Conservation (phyloP, 768 basidiomycete genomes). For the Tricholoma flavovirens region DNA sequence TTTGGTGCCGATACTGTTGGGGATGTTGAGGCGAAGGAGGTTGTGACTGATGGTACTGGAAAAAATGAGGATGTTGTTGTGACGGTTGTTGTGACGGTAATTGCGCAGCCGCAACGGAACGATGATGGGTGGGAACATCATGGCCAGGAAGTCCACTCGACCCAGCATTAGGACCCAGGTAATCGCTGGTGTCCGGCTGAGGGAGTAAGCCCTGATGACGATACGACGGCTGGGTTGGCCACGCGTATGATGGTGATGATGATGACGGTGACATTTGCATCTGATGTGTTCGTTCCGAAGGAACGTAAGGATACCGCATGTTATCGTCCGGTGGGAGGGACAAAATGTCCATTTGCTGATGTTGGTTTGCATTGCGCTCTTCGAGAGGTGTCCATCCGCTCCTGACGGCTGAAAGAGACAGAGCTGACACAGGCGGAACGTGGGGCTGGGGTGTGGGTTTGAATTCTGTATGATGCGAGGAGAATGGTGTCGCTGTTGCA, state of each 20-base stretch:
- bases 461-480: background rate
- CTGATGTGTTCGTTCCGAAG: constrained; percentile 14
- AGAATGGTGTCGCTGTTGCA: constrained; percentile 1
- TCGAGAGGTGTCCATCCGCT: too few relatives aligned
- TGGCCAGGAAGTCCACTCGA: too few relatives aligned
- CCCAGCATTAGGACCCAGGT: background rate
- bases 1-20: background rate
- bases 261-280: constrained; percentile 3
- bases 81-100: constrained; percentile 1
- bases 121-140: background rate
- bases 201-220: background rate
- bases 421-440: background rate
- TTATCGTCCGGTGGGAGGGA: constrained; percentile 3
- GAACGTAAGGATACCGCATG: constrained; percentile 14
- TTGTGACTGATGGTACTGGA: background rate
- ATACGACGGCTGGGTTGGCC: constrained; percentile 6
- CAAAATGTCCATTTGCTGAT: background rate
- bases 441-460: background rate
- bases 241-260: background rate
- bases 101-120: background rate
- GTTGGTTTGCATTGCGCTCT: background rate
- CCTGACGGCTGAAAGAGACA: background rate
- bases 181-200: background rate
- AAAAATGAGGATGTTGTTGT: constrained; percentile 7
- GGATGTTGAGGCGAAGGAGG: constrained; percentile 1